These are phyloP conservation scores for Brachypodium distachyon DNA, from an alignment of 202 grass and related monocot species.

Conservation along the genomic window DNA sequence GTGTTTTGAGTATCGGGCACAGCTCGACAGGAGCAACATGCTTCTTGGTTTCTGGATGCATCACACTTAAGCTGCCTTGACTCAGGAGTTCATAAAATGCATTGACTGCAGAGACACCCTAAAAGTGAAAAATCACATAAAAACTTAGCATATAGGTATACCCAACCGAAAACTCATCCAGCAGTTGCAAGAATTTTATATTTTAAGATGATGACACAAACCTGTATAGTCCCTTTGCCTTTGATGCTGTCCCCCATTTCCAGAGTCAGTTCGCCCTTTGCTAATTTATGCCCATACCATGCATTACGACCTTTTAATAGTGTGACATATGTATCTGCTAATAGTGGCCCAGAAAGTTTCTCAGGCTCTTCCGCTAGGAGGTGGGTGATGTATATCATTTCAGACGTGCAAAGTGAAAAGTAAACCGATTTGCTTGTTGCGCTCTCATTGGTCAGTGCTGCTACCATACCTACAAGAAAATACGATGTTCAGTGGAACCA, in stretches of 20 bases:
- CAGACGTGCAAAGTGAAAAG: conserved; percentile 92
- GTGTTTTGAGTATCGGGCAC: conserved; percentile 86
- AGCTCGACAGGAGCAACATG: conserved; percentile 80
- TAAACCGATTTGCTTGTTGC: conserved; percentile 97
- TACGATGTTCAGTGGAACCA: not conserved
- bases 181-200: not conserved
- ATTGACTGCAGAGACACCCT: conserved; percentile 90
- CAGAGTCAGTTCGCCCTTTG: conserved; percentile 70
- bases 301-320: conserved; percentile 89
- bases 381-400: conserved; percentile 99
- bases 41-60: conserved; percentile 72
- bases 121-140: conserved; percentile 2
- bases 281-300: conserved; percentile 85
- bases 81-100: conserved; percentile 95
- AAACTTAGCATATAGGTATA: not conserved
- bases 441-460: conserved; percentile 84
- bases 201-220: not conserved
- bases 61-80: conserved; percentile 74
- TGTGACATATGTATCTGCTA: conserved; percentile 92
- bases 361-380: conserved; percentile 72
- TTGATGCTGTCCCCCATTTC: conserved; percentile 96
- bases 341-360: conserved; percentile 83
- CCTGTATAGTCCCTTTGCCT: conserved; percentile 98
- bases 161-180: not conserved
- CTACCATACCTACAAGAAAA: conserved; percentile 66